Conservation (phyloP, 345 rosid species). For the Orychophragmus violaceus region DNA sequence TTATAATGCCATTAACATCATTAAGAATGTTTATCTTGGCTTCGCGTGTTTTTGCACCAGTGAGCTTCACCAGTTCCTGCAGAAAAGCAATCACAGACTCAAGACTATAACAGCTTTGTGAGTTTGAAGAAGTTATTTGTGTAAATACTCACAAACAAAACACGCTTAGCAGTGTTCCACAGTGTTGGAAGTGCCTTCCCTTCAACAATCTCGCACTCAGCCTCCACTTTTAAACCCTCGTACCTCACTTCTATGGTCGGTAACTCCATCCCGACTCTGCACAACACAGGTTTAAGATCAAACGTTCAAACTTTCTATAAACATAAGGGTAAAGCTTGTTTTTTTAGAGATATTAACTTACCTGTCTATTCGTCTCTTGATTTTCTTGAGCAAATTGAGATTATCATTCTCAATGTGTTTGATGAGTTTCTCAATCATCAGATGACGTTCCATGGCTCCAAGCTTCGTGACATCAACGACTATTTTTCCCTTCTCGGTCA, state of each 20-base stretch:
- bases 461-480: conserved; percentile 59
- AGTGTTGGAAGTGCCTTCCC: conserved; percentile 84
- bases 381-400: conserved; percentile 48
- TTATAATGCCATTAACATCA: conserved; percentile 54
- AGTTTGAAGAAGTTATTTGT: conserved; percentile 1
- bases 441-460: conserved; percentile 47
- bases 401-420: conserved; percentile 69
- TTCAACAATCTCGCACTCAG: conserved; percentile 58
- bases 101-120: not conserved
- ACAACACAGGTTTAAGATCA: conserved; percentile 4
- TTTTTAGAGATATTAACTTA: conserved; percentile 11
- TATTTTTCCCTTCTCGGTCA: conserved; percentile 24
- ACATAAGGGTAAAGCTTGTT: not conserved
- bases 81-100: not conserved
- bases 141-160: conserved; percentile 42
- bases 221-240: conserved; percentile 47
- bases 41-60: conserved; percentile 36
- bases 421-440: conserved; percentile 65
- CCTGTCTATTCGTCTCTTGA: conserved; percentile 56
- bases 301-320: not conserved
- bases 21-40: conserved; percentile 58
- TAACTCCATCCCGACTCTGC: conserved; percentile 60
- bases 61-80: conserved; percentile 43
- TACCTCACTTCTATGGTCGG: conserved; percentile 74
- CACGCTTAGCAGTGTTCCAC: conserved; percentile 49